Conservation (phyloP, 257 asterid species). For the Fraxinus quadrangulata region DNA sequence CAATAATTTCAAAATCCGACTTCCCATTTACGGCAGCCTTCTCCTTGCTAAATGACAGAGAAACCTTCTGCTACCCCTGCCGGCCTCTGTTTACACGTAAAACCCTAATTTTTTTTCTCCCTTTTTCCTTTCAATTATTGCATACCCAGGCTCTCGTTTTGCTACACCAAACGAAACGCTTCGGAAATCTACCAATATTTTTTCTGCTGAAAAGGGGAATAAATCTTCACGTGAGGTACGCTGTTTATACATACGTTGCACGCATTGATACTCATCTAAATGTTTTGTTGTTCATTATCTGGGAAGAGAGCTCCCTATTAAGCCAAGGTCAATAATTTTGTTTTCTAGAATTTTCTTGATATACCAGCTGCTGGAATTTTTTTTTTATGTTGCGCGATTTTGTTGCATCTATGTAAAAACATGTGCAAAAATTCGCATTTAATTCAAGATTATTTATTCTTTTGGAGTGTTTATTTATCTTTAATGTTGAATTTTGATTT, state of each 20-base stretch:
- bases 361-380: neutral
- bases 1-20: constrained; percentile 15
- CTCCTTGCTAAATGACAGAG: constrained; percentile 7
- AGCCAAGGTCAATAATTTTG: neutral
- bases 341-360: constrained; percentile 1
- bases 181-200: constrained; percentile 1
- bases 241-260: neutral
- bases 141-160: neutral
- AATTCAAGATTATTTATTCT: neutral
- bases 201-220: neutral
- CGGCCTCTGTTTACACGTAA: neutral
- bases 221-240: constrained; percentile 19
- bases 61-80: neutral
- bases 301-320: neutral
- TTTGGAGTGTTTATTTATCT: neutral
- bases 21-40: constrained; percentile 11
- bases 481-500: neutral
- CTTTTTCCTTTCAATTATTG: neutral
- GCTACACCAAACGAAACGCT: constrained; percentile 7
- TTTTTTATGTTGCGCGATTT: neutral
- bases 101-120: neutral
- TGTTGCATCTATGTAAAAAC: neutral
- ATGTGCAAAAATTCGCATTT: neutral
- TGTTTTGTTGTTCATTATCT: neutral
- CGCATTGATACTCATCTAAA: neutral